Percentiles rank a stretch among this genome's conserved stretches.
Conservation (phyloP, 345 rosid species). For the Clarkia xantiana region DNA sequence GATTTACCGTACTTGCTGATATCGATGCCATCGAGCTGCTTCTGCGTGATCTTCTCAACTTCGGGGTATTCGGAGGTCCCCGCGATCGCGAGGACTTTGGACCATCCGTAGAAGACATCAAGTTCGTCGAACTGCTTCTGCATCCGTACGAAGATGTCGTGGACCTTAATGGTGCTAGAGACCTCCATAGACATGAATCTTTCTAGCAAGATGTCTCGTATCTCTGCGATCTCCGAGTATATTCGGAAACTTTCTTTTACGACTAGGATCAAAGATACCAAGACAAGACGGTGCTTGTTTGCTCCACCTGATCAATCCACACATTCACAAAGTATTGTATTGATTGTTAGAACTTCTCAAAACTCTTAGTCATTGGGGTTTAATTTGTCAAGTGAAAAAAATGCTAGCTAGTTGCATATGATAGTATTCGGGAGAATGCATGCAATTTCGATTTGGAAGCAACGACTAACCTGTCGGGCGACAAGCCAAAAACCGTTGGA, state of each 20-base stretch:
- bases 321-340: no score
- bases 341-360: no score
- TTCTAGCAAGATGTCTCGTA: constrained; percentile 65
- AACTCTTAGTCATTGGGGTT: no score
- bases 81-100: constrained; percentile 62
- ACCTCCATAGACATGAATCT: constrained; percentile 82
- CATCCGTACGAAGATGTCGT: constrained; percentile 56
- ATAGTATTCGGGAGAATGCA: no score
- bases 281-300: constrained; percentile 47
- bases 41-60: constrained; percentile 72
- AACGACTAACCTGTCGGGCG: constrained; percentile 51
- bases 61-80: constrained; percentile 92
- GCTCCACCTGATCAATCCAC: constrained; percentile 43
- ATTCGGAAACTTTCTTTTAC: constrained; percentile 81
- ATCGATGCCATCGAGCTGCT: constrained; percentile 65
- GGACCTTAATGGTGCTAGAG: constrained; percentile 61
- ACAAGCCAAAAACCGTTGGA: constrained; percentile 70
- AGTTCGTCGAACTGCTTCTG: constrained; percentile 83
- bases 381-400: no score
- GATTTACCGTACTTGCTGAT: constrained; percentile 79
- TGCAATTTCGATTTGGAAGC: no score
- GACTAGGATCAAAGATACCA: constrained; percentile 55
- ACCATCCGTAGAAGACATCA: constrained; percentile 57
- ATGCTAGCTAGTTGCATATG: no score
- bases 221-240: constrained; percentile 72